These are phyloP conservation scores for Avicennia marina DNA, from an alignment of 257 asterid genomes.

Conservation along the genomic window DNA sequence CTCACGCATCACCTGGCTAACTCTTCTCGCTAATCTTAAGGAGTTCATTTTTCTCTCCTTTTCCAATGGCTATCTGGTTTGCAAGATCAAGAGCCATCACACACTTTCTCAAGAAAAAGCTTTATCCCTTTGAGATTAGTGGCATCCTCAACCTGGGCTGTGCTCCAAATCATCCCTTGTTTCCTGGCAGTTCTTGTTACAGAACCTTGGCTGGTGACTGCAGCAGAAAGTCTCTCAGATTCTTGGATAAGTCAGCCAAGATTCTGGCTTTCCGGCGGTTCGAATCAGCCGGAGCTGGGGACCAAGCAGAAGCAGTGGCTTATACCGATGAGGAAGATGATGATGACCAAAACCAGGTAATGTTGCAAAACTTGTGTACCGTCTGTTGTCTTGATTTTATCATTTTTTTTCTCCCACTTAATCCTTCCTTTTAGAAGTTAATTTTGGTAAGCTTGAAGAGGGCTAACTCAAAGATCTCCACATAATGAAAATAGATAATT, in stretches of 20 bases:
- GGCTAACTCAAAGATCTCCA: too few relatives aligned
- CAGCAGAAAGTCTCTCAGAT: conserved; percentile 7
- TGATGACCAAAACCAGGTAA: conserved; percentile 46
- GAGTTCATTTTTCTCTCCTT: too few relatives aligned
- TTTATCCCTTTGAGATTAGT: neutral
- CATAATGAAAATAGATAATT: too few relatives aligned
- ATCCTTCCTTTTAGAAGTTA: neutral
- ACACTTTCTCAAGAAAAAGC: conserved; percentile 28
- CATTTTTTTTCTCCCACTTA: neutral
- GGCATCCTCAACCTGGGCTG: conserved; percentile 2
- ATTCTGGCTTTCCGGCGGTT: conserved; percentile 26
- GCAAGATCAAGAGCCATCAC: conserved; percentile 43
- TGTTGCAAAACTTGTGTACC: neutral
- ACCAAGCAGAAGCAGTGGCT: conserved; percentile 28
- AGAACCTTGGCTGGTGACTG: conserved; percentile 13
- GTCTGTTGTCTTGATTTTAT: neutral
- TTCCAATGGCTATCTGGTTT: conserved; percentile 41
- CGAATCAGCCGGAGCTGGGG: conserved; percentile 59
- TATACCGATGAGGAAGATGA: conserved; percentile 44
- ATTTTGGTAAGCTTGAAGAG: too few relatives aligned
- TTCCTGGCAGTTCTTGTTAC: conserved; percentile 15
- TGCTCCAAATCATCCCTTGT: conserved; percentile 4
- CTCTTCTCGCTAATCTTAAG: neutral
- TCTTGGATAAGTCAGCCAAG: conserved; percentile 15
- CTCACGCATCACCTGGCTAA: too few relatives aligned